Percentiles rank a stretch among this genome's conserved stretches.
These are phyloP conservation scores for Pichia sp. DNA, from an alignment of 1,139 yeast genomes.

Conservation along the genomic window DNA sequence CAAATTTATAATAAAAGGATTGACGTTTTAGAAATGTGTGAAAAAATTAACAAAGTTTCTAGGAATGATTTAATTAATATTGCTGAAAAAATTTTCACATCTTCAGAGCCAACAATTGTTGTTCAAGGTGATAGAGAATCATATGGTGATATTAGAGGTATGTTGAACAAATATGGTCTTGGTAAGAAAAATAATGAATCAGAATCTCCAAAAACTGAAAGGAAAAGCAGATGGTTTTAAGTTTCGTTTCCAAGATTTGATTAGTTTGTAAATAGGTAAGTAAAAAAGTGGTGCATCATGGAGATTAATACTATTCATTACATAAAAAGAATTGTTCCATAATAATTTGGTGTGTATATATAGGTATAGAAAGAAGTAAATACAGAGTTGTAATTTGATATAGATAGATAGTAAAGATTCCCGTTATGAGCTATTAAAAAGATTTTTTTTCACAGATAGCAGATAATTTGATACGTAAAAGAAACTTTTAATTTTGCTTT, in stretches of 20 bases:
- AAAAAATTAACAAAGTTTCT: constrained; percentile 60
- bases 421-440: background rate
- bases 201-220: background rate
- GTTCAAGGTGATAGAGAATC: constrained; percentile 82
- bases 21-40: constrained; percentile 79
- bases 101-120: constrained; percentile 75
- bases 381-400: background rate
- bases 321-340: too few relatives aligned
- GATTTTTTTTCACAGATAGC: background rate
- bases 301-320: background rate
- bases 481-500: constrained; percentile 24
- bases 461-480: too few relatives aligned
- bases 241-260: too few relatives aligned
- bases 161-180: constrained; percentile 64
- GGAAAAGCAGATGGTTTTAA: constrained; percentile 15
- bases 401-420: background rate
- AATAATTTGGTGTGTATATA: background rate
- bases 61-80: constrained; percentile 63
- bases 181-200: constrained; percentile 33
- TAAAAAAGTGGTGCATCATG: background rate
- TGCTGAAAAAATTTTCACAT: constrained; percentile 71
- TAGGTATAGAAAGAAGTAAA: background rate
- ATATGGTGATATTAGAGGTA: constrained; percentile 75
- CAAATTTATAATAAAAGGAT: constrained; percentile 75
- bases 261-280: background rate